Percentiles rank a stretch among this genome's conserved stretches.
These are phyloP conservation scores for Tricholoma furcatifolium DNA, from an alignment of 768 basidiomycete species.

Conservation along the genomic window DNA sequence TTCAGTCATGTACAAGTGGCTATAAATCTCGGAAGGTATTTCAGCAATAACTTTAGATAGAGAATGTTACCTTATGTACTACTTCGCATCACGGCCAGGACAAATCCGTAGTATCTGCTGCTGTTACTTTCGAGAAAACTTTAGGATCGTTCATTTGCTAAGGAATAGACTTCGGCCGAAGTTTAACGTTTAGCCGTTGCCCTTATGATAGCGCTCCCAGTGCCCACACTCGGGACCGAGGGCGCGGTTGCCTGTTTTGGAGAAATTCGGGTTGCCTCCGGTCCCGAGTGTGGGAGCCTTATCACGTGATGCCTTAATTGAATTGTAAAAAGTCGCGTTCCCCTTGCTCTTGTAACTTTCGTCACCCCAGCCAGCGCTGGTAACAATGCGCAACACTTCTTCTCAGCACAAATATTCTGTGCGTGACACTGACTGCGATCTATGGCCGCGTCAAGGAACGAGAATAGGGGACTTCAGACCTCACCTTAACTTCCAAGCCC, in stretches of 20 bases:
- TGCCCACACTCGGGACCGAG: no score
- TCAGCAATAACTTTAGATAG: no score
- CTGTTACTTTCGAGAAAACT: no score
- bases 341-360: not conserved
- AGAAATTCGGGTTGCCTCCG: not conserved
- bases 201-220: no score
- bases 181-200: no score
- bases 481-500: constrained; percentile 22
- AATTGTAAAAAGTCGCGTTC: constrained; percentile 8
- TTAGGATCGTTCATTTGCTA: no score
- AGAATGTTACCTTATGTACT: no score
- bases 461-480: constrained; percentile 18
- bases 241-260: not conserved
- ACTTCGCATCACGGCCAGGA: no score
- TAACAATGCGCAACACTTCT: constrained; percentile 15
- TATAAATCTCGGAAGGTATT: no score
- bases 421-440: constrained; percentile 1
- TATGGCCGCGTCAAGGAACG: constrained; percentile 14
- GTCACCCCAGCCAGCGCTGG: not conserved
- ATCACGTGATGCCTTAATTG: constrained; percentile 3
- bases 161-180: no score
- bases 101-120: no score
- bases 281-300: constrained; percentile 8
- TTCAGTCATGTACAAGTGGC: no score
- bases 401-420: constrained; percentile 15